Evolutionary conservation across 805 yeast species (phyloP), one percentile per base, ranked within the genome.

Genomic region (Cyberlindnera meyerae): DNA sequence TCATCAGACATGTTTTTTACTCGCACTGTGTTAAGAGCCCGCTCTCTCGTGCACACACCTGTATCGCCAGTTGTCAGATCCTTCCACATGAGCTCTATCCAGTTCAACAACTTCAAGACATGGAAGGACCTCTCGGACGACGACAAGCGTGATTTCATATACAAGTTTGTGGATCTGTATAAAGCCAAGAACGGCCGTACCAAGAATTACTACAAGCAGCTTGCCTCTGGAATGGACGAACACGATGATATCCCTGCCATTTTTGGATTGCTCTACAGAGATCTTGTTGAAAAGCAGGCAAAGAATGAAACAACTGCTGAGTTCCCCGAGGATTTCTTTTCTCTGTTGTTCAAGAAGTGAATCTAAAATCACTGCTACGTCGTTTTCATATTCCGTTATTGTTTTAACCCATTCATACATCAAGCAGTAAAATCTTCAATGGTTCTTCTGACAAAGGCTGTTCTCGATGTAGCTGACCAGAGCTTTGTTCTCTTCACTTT

Each of bases 211-310:
- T 59, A 60, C 40, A 53, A 52, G 20, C 58, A 58, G n/a, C 31
- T 62, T 20, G 55, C 62, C 1, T 44, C 47, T 11, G 66, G 62
- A 1, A 62, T 62, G 66, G 64, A 61, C 8, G 66, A 60, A 29
- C 47, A 51, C 31, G 58, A 49, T 34, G 66, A 62, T 33, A 55
- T 62, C 16, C 66, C 66, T 14, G 52, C 62, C 20, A 56, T 61
- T n/a, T 62, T 60, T 40, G 66, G 66, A 3, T 42, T 62, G n/a
- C 33, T 62, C n/a, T 62, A 62, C 48, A 60, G 57, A 33, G 66
- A 62, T 31, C 46, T 62, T 11, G 38, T 45, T 17, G 57, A 51
- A 13, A 54, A 52, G 37, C 33, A 40, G 20, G 35, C 20, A 0
- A 32, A 17, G 2, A 37, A 40, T 11, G 58, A 51, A 29, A 36